A percentile compares a stretch with the other conserved stretches of the same genome.
Conservation (phyloP, 306 rosid species). For the Castanea mollissima region DNA sequence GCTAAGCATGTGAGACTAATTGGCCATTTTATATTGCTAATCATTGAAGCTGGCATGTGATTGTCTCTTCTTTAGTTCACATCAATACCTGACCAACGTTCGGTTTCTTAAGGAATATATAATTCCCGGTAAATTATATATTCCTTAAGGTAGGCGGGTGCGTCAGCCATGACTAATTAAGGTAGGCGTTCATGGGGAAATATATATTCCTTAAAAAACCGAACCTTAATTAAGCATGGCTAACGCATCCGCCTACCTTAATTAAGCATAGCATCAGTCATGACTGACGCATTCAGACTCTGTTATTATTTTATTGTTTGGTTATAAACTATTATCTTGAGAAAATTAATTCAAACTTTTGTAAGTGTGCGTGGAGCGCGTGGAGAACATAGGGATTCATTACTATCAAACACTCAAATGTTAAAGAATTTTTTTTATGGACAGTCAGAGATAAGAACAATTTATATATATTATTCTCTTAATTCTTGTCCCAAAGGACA, state of each 20-base stretch:
- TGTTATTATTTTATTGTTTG: constrained; percentile 17
- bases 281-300: constrained; percentile 26
- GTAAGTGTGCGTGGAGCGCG: constrained; percentile 9
- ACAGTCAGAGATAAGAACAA: constrained; percentile 45
- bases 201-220: constrained; percentile 44
- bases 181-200: too few species aligned
- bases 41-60: too few species aligned
- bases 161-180: too few species aligned
- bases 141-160: too few species aligned
- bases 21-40: too few species aligned
- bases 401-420: constrained; percentile 76
- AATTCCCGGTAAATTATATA: constrained; percentile 27
- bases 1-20: too few species aligned
- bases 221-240: not conserved
- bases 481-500: too few species aligned
- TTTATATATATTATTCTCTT: too few species aligned
- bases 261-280: too few species aligned
- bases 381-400: constrained; percentile 82
- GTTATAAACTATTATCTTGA: not conserved
- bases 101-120: constrained; percentile 5
- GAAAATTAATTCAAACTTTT: not conserved
- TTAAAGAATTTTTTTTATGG: constrained; percentile 81
- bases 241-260: not conserved
- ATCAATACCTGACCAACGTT: constrained; percentile 21
- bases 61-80: constrained; percentile 27